Evolutionary conservation across 2,329 filamentous ascomycete genomes (phyloP).

Genomic region (Lasiodiplodia hormozganensis): DNA sequence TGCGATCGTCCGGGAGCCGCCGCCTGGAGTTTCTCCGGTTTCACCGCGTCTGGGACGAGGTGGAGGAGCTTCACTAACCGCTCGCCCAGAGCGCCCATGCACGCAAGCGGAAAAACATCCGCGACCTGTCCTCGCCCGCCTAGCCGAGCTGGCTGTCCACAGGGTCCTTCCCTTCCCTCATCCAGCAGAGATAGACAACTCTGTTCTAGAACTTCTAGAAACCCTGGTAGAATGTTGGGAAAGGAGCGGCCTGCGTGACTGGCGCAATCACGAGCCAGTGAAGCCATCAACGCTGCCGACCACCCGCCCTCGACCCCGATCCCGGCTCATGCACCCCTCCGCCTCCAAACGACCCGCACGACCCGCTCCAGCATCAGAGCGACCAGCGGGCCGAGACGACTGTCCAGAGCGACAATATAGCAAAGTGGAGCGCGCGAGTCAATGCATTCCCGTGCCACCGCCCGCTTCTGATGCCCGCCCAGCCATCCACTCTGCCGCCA

Average conservation of each 20-base stretch:
- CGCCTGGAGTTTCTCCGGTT: slow-evolving; percentile 18
- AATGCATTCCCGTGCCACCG: background rate
- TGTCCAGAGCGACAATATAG: background rate
- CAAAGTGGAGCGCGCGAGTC: slow-evolving; percentile 14
- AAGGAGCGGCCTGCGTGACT: background rate
- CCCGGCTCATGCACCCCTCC: background rate
- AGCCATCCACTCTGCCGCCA: background rate
- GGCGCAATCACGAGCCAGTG: slow-evolving; percentile 2
- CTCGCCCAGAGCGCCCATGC: too few species aligned
- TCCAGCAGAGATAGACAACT: background rate
- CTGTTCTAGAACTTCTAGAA: slow-evolving; percentile 27
- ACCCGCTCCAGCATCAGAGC: background rate
- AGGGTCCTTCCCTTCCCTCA: background rate
- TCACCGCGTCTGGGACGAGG: slow-evolving; percentile 3
- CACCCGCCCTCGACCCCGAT: background rate
- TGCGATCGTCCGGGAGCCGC: slow-evolving; percentile 14
- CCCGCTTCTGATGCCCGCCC: slow-evolving; percentile 17
- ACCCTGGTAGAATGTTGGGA: slow-evolving; percentile 10
- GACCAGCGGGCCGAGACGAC: slow-evolving; percentile 4
- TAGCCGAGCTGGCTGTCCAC: background rate
- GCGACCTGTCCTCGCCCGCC: slow-evolving; percentile 6
- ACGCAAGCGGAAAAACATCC: slow-evolving; percentile 5
- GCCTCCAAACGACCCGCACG: slow-evolving; percentile 16
- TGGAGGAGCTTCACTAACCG: background rate
- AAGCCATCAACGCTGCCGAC: background rate